Base-by-base conservation (phyloP, 768 basidiomycete species). In the Rhodotorula taiwanensis region DNA sequence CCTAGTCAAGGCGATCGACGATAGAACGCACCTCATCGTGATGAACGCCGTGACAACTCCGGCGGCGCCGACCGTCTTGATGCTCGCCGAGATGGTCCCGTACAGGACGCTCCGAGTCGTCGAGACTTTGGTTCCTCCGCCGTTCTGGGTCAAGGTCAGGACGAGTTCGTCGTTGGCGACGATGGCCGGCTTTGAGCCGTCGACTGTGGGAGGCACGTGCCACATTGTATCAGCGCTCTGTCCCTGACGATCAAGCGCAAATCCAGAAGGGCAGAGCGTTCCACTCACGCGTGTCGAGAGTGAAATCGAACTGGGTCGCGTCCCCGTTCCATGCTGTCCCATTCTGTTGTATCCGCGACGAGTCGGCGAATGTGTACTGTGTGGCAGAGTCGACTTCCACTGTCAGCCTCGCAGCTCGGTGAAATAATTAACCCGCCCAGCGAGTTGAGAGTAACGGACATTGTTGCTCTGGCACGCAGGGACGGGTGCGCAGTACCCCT, bases 41-140 rank as follows among this genome's bases (percentile, higher is more conserved):
- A 67, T 65, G 67, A 54, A 65, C 5, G 76, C 75, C 10, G 76
- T 74, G 36, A 76, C 76, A 25, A 76, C 74, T 0, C 75, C 75
- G 0, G 60, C 60, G 52, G 63, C 63, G 28, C 69, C 72, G 31
- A 73, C 72, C 2, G 72, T 68, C 60, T 74, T 60, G 31, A 69
- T 66, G n/a, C 56, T 53, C 23, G 62, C 63, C 16, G 53, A 42
- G 52, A 76, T 74, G 18, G 61, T 67, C 10, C 75, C 76, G 52
- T 76, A 76, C 58, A 74, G 71, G 15, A 76, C 54, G 30, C 69
- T 73, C 3, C 72, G 58, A 1, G 76, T 76, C 2, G 72, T 72
- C 11, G 72, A 74, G 47, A 76, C 69, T 57, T 70, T 72, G 23
- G 75, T 76, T 3, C 76, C 76, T 31, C 73, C 72, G 34, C 71